Base-by-base conservation (phyloP, 805 yeast species). In the Schwanniomyces pseudopolymorphus region DNA sequence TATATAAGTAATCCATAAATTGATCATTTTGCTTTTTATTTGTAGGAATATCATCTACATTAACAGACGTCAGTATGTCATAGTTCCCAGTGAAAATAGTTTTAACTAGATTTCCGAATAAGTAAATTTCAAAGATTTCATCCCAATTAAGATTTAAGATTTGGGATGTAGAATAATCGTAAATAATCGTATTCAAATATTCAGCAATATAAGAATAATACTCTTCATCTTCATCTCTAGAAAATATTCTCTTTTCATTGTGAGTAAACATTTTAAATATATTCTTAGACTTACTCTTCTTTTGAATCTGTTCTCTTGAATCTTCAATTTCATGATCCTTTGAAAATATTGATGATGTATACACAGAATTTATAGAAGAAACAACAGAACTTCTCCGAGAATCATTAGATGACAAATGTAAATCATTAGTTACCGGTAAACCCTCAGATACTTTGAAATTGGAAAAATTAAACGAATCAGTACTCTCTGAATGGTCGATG, bases 41-140 rank as follows among this genome's bases (percentile, higher is more conserved):
- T 14, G 11, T 9, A 6, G 31, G 2, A 13, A 14, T 6, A 10
- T 21, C 17, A n/a, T 19, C 38, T 13, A 21, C 9, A 37, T 20
- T 11, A 2, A 22, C 11, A 2, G 40, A 37, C 2, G 11, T 11
- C 6, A 8, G 27, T 6, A 37, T 16, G 3, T 21, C n/a, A 5
- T 33, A 17, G 16, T 33, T 35, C 9, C 33, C 19, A 1, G 52
- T 36, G 22, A 59, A 56, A 10, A 57, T 24, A 2, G 37, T 40
- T 8, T 47, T 45, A 2, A 59, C 39, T 10, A 48, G 26, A 28
- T 53, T 54, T 4, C 64, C 64, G 35, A 59, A 59, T 9, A 58
- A 44, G 45, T 55, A 49, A 1, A 48, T 47, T 38, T 59, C 62
- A n/a, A 56, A 53, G 3, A 55, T 54, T n/a, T 46, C 47, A 5